Base-by-base conservation (phyloP, 345 rosid species). In the Adansonia digitata region DNA sequence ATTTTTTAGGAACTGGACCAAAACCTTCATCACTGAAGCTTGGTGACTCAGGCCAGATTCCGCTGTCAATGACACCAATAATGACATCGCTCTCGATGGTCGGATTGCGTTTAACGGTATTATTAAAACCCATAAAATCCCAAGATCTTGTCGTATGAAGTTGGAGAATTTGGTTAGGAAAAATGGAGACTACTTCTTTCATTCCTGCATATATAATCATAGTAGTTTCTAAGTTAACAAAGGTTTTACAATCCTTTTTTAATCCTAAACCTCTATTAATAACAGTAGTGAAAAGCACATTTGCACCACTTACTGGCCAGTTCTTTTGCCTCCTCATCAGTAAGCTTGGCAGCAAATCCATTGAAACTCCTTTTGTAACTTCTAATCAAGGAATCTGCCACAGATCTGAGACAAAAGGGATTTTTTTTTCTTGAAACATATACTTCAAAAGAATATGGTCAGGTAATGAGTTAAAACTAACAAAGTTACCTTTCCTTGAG, bases 121-220 rank as follows among this genome's bases (percentile, higher is more conserved):
- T 72, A 40, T 61, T 70, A 15, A 88, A 52, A 6, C 89, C 92
- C 76, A 88, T 46, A 72, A 88, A 88, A 71, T 84, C 83, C 94
- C 92, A 90, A 1, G 91, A 90, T 62, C 82, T 61, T 53, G 92
- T 85, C 0, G 92, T 88, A 1, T 71, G 86, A 53, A 79, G 84
- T 14, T 85, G 73, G 7, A 69, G 24, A 9, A n/a, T 81, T 27
- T 5, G 74, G 55, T 75, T 87, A 0, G 87, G 90, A 51, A 86
- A 85, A 15, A 90, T 83, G 26, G 90, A 86, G 7, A 86, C 83
- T 35, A 84, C 86, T 43, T 71, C 82, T 18, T 80, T 45, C 80
- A 76, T 76, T 24, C 75, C 87, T 82, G 78, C 52, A 43, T 4
- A 37, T 34, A 39, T n/a, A n/a, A n/a, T 43, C 13, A 43, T 24